A percentile compares a stretch with the other conserved stretches of the same genome.
These are phyloP conservation scores for Umbelopsis sp. DNA, from an alignment of 371 early-diverging fungal genomes.

Conservation along the genomic window DNA sequence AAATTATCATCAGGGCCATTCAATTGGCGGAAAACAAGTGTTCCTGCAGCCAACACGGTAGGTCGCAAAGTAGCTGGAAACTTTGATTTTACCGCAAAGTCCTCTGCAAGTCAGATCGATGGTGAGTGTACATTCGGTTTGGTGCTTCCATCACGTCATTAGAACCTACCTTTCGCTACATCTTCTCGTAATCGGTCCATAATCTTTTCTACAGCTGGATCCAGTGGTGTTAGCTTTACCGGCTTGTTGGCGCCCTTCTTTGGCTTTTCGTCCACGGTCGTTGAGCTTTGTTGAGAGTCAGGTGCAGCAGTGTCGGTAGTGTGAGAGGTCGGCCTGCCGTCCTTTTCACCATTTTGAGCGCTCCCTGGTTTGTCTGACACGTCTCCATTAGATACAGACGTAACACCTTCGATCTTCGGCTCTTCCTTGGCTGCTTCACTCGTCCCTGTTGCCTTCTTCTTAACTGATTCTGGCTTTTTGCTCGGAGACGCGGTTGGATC, in stretches of 20 bases:
- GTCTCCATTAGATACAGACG: neutral
- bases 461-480: slow-evolving; percentile 10
- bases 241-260: slow-evolving; percentile 2
- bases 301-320: neutral
- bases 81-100: slow-evolving; percentile 45
- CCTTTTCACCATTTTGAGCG: slow-evolving; percentile 11
- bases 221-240: slow-evolving; percentile 25
- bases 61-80: slow-evolving; percentile 52
- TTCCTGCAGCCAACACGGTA: slow-evolving; percentile 46
- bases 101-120: slow-evolving; percentile 22
- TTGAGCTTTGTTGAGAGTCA: neutral
- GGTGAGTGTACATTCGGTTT: neutral
- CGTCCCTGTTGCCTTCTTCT: slow-evolving; percentile 21
- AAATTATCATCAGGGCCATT: slow-evolving; percentile 46
- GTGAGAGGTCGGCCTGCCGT: slow-evolving; percentile 18
- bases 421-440: slow-evolving; percentile 24
- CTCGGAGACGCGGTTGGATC: slow-evolving; percentile 23
- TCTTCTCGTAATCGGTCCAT: slow-evolving; percentile 34
- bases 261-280: neutral
- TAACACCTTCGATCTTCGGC: slow-evolving; percentile 19
- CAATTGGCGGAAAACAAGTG: slow-evolving; percentile 38
- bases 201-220: slow-evolving; percentile 32
- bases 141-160: neutral
- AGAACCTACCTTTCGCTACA: slow-evolving; percentile 22
- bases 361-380: neutral